Evolutionary conservation across 352 stramenopile genomes (phyloP).

Genomic region (Globisporangium parvum): DNA sequence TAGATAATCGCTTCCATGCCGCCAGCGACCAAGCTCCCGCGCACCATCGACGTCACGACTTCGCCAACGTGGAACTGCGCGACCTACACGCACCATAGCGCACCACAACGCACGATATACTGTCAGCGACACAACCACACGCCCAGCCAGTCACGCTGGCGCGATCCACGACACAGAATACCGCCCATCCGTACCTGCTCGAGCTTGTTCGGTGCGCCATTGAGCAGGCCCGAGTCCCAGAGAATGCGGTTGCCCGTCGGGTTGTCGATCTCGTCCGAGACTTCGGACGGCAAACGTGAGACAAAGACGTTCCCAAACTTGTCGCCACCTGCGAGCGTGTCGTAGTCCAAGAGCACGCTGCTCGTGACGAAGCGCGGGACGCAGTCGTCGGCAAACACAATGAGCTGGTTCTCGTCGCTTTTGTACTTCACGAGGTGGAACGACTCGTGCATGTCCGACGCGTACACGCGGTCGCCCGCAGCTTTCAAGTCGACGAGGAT

Average conservation of each 20-base stretch:
- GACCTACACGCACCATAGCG: constrained; percentile 21
- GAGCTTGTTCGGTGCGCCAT: constrained; percentile 95
- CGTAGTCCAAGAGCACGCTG: constrained; percentile 94
- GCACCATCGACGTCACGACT: constrained; percentile 96
- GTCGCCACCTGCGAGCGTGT: constrained; percentile 97
- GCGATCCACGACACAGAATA: not conserved
- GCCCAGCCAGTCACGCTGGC: not conserved
- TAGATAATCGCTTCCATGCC: constrained; percentile 97
- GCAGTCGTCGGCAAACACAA: constrained; percentile 96
- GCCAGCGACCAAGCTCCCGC: constrained; percentile 93
- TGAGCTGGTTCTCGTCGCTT: constrained; percentile 92
- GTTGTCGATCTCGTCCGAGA: constrained; percentile 96
- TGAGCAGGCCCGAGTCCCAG: constrained; percentile 92
- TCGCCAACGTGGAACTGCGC: constrained; percentile 98
- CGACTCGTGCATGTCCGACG: constrained; percentile 94
- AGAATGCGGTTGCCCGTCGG: constrained; percentile 94
- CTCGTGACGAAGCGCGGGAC: constrained; percentile 80
- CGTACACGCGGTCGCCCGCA: constrained; percentile 93
- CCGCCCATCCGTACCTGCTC: constrained; percentile 68
- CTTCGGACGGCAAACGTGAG: constrained; percentile 88
- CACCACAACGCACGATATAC: not conserved
- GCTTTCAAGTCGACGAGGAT: constrained; percentile 93
- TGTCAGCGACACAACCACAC: too few relatives aligned
- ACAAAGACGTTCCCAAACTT: constrained; percentile 99
- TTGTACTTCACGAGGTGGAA: constrained; percentile 98